Evolutionary conservation across 2,329 filamentous ascomycete genomes (phyloP), one percentile per base, ranked within the genome.

Genomic region (Alternaria arbusti): DNA sequence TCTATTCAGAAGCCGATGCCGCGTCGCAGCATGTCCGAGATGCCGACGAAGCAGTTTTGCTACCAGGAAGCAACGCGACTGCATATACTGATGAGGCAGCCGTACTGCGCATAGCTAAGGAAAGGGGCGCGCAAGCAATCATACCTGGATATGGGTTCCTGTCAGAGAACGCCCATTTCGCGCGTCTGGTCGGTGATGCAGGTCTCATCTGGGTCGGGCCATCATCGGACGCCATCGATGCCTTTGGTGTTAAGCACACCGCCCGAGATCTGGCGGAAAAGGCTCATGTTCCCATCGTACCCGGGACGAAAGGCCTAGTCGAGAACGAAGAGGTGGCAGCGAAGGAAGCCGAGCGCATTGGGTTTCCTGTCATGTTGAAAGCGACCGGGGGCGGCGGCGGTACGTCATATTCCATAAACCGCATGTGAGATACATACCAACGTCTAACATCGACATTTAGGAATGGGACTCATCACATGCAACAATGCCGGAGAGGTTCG

Each of bases 141-240:
- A 88, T 89, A 54, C 89, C 89, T 0, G 89, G 89, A 2, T 91
- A 91, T 78, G 89, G 89, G 0, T 91, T 90, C 63, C 77, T 91
- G 1, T 86, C 86, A 0, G 89, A 91, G 62, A 89, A 90, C 71
- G 83, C 86, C 5, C 82, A 86, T 5, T 91, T 91, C 71, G 88
- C 89, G 0, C 74, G 81, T 22, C 78, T 81, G 0, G 85, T 89
- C 1, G 74, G 81, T 22, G 79, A 83, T 9, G 85, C 84, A 2
- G 89, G 87, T 0, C 81, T 91, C 63, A 80, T 82, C 2, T 91
- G 87, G 81, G 83, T 87, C 13, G 89, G 89, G 0, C 89, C 89
- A 2, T 83, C 82, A 12, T 81, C 87, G 0, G 77, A 83, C 12
- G 73, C 76, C 23, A 89, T 90, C 55, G 82, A 85, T 61, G 82